Evolutionary conservation across 2,329 filamentous ascomycete species (phyloP), one percentile per base, ranked within the genome.

Genomic region (Beauveria rudraprayagi): DNA sequence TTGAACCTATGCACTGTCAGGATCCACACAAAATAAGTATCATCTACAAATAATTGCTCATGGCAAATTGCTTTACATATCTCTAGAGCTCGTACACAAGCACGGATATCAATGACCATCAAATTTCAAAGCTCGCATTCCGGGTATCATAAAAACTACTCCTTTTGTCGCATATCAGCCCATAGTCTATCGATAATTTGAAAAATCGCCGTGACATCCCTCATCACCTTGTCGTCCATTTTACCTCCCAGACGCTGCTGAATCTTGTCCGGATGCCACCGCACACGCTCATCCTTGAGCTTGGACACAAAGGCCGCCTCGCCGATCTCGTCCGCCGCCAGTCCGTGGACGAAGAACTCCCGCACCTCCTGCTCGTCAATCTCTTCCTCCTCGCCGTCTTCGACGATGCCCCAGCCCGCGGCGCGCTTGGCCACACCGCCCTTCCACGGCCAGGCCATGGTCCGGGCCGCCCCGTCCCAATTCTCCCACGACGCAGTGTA

Each of bases 181-280:
- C 91, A 96, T 68, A 97, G 75, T 56, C 78, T 80, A 76, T 99
- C 94, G 52, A 97, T 82, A 34, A 92, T 86, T 75, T 97, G 93
- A 69, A 97, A 99, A 10, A 96, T 87, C 7, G 90, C 89, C 11
- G 93, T 99, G 47, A 97, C 90, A 59, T 86, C 82, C 70, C 84
- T 85, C 81, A 96, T 87, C 3, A 90, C 84, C 3, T 81, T 81
- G 26, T 85, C 80, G 53, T 92, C 88, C 54, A 96, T 84, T 62
- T 84, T 77, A 0, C 83, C 85, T 3, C 91, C 90, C 63, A 96
- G 87, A 58, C 86, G 84, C 76, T 97, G 94, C 77, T 97, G 91
- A 61, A 97, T 89, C 79, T 97, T 99, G 76, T 99, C 94, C 4
- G 94, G 94, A 77, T 99, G 94, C 94, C 94, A 99, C 17, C 92